Evolutionary conservation across 805 yeast species (phyloP).

Genomic region (Saturnispora dispora): DNA sequence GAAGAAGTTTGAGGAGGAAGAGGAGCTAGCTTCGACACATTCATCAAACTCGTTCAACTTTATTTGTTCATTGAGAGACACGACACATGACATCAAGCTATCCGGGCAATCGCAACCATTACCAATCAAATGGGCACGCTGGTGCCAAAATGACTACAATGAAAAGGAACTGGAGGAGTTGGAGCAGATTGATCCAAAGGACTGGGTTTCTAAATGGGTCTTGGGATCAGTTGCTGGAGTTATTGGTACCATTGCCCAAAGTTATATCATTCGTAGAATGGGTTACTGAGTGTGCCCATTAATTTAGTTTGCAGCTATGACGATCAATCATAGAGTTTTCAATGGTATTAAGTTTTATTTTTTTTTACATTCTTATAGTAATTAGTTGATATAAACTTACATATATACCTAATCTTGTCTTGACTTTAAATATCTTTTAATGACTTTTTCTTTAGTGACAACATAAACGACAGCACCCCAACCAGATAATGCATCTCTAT

Average conservation of each 20-base stretch:
- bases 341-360: too few relatives aligned
- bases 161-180: constrained; percentile 15
- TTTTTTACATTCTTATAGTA: neutral
- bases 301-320: too few relatives aligned
- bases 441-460: constrained; percentile 84
- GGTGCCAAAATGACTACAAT: constrained; percentile 53
- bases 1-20: constrained; percentile 6
- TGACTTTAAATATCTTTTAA: constrained; percentile 79
- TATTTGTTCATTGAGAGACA: constrained; percentile 67
- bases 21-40: constrained; percentile 9
- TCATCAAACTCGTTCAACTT: constrained; percentile 47
- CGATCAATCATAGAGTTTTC: too few relatives aligned
- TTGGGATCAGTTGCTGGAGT: constrained; percentile 69
- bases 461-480: constrained; percentile 97
- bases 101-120: constrained; percentile 80
- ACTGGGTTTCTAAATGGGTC: constrained; percentile 75
- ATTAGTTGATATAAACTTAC: neutral
- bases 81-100: constrained; percentile 64
- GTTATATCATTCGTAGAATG: constrained; percentile 87
- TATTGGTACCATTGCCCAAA: constrained; percentile 83
- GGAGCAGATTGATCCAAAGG: constrained; percentile 49
- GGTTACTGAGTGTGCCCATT: constrained; percentile 34
- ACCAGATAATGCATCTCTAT: constrained; percentile 94
- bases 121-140: constrained; percentile 85
- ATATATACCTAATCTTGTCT: constrained; percentile 69